Evolutionary conservation across 2,329 filamentous ascomycete genomes (phyloP).

Genomic region (Trichoderma citrinoviride): DNA sequence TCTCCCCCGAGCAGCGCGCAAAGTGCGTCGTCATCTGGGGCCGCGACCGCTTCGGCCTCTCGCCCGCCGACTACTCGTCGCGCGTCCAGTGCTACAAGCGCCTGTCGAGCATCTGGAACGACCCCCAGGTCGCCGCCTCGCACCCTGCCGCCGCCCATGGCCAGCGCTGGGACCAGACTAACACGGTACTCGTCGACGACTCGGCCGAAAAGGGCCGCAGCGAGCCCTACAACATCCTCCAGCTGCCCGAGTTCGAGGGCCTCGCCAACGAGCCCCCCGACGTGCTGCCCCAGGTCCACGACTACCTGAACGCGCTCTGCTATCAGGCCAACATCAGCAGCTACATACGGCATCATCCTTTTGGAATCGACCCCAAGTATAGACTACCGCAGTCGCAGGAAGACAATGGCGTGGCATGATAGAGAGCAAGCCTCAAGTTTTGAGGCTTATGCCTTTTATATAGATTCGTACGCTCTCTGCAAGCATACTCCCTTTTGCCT

Average conservation of each 20-base stretch:
- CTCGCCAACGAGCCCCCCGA: slow-evolving; percentile 39
- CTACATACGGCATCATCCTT: slow-evolving; percentile 54
- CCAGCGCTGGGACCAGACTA: slow-evolving; percentile 69
- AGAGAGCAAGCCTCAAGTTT: neutral
- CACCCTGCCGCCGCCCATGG: slow-evolving; percentile 44
- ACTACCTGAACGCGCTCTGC: slow-evolving; percentile 57
- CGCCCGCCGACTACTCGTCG: slow-evolving; percentile 57
- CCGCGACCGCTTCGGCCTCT: slow-evolving; percentile 72
- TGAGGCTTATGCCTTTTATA: neutral
- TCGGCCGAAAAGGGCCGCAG: slow-evolving; percentile 72
- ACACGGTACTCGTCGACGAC: slow-evolving; percentile 90
- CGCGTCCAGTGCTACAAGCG: slow-evolving; percentile 91
- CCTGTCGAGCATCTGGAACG: slow-evolving; percentile 68
- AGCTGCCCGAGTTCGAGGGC: slow-evolving; percentile 73
- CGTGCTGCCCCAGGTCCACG: slow-evolving; percentile 58
- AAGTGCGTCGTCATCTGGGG: slow-evolving; percentile 71
- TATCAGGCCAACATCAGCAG: slow-evolving; percentile 60
- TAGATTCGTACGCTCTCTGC: neutral
- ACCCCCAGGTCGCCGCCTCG: slow-evolving; percentile 42
- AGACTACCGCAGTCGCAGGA: slow-evolving; percentile 8
- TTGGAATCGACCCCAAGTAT: slow-evolving; percentile 39
- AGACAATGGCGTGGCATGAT: neutral
- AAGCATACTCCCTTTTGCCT: too few relatives aligned
- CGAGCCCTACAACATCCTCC: slow-evolving; percentile 80
- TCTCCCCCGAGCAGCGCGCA: slow-evolving; percentile 52